Base-by-base conservation (phyloP, 2,329 filamentous ascomycete species). In the Keithomyces neogunnii region DNA sequence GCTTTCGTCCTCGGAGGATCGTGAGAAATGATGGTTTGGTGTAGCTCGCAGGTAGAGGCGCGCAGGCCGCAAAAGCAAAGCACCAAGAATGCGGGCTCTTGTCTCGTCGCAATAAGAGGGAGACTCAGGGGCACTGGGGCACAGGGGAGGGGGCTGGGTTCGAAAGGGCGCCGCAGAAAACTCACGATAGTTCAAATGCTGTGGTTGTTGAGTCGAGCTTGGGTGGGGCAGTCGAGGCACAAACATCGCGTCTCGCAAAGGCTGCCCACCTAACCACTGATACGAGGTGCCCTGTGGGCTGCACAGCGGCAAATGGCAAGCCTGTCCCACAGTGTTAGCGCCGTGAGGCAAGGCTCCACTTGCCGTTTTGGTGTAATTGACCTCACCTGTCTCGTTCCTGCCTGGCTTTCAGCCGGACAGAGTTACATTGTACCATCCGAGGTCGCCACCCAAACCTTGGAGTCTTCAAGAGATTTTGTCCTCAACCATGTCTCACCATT, bases 401-500 rank as follows among this genome's bases (percentile, higher is more conserved):
- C 38, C 38, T 40, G 19, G 19, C 19, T 19, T 19, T 19, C 19
- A 19, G 19, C 19, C 19, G 19, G 19, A 19, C 19, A 19, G 19
- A 19, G 19, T 19, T 19, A 19, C 19, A 19, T 19, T 19, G 19
- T 19, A 19, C 19, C 19, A 19, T 19, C 19, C 19, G 19, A 19
- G 19, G 19, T 19, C 19, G 19, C 19, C 19, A 19, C 19, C 19
- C 19, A 19, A 19, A 19, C 19, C 19, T 19, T 19, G 19, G 19
- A 19, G 19, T 19, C 19, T 19, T 19, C 19, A 19, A 19, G 19
- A 19, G 19, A 19, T 19, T 19, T 19, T 19, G 19, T 19, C 19
- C 19, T 19, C 19, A 19, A 33, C 40, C 40, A 26, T 55, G 56
- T 56, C 56, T 57, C 56, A 55, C 48, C 39, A 47, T 50, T 29